These are phyloP conservation scores for Phytophthora fragariae DNA, from an alignment of 352 stramenopile species.

Conservation along the genomic window DNA sequence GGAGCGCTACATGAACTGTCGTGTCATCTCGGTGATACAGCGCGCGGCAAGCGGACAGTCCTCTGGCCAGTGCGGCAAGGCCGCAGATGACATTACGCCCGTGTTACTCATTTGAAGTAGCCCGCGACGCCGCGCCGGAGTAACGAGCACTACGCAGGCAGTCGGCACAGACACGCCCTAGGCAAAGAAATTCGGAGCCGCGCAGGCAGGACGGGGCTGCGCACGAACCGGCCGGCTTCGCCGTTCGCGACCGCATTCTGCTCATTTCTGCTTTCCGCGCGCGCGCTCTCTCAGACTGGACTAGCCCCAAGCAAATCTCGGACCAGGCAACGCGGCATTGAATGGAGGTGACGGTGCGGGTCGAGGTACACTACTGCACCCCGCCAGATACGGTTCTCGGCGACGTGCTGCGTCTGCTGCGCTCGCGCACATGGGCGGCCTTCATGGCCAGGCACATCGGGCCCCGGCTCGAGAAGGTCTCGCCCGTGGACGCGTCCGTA, in stretches of 20 bases:
- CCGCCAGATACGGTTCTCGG: conserved; percentile 49
- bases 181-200: conserved; percentile 12
- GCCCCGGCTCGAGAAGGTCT: conserved; percentile 63
- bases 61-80: conserved; percentile 6
- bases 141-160: conserved; percentile 21
- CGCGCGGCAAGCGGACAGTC: background rate
- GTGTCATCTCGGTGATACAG: conserved; percentile 17
- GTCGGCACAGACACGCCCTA: conserved; percentile 19
- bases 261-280: conserved; percentile 36
- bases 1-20: background rate
- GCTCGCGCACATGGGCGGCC: conserved; percentile 56
- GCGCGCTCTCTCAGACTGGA: conserved; percentile 4
- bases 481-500: conserved; percentile 47
- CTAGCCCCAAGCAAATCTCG: conserved; percentile 27
- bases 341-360: conserved; percentile 59
- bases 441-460: conserved; percentile 71
- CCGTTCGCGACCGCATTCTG: conserved; percentile 14
- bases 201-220: conserved; percentile 4
- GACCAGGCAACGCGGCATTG: conserved; percentile 28
- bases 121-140: conserved; percentile 8
- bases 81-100: conserved; percentile 27
- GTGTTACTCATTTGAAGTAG: conserved; percentile 33
- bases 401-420: conserved; percentile 69
- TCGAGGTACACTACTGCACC: conserved; percentile 71
- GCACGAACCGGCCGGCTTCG: conserved; percentile 12